These are phyloP conservation scores for Fusarium staphyleae DNA, from an alignment of 2,329 filamentous ascomycete species.

Conservation along the genomic window DNA sequence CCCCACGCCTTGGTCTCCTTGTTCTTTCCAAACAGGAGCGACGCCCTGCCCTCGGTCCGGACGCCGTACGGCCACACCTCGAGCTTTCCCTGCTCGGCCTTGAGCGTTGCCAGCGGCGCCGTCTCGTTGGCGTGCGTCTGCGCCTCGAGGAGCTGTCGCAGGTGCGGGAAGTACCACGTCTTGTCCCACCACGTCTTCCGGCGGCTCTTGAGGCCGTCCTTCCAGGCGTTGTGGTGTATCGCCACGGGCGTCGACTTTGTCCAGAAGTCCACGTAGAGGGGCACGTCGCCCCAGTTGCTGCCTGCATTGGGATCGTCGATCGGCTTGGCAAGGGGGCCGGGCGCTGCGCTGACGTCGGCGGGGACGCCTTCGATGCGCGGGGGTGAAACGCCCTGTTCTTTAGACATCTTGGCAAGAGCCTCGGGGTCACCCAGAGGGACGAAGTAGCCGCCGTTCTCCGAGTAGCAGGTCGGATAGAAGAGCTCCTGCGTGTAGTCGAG, in stretches of 20 bases:
- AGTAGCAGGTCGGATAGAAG: conserved; percentile 42
- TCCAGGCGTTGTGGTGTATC: conserved; percentile 40
- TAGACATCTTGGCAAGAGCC: conserved; percentile 27
- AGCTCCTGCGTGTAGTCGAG: conserved; percentile 43
- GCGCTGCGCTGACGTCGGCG: conserved; percentile 28
- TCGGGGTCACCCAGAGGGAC: conserved; percentile 27
- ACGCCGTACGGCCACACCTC: conserved; percentile 25
- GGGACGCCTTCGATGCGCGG: conserved; percentile 36
- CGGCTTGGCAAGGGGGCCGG: conserved; percentile 25
- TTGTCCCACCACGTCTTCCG: conserved; percentile 38
- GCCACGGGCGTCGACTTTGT: conserved; percentile 35
- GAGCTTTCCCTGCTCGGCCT: conserved; percentile 19
- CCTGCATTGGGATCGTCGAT: not conserved
- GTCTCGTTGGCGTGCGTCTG: conserved; percentile 26
- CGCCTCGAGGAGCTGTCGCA: conserved; percentile 31
- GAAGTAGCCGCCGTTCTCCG: conserved; percentile 40
- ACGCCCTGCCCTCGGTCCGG: conserved; percentile 12
- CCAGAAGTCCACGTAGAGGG: conserved; percentile 38
- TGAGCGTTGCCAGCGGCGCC: conserved; percentile 21
- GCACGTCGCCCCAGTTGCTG: conserved; percentile 31
- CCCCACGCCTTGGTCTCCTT: conserved; percentile 28
- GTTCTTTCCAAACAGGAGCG: conserved; percentile 35
- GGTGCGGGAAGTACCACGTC: conserved; percentile 39
- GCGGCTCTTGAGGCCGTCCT: conserved; percentile 35
- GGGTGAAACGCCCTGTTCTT: conserved; percentile 32